A percentile compares a stretch with the other conserved stretches of the same genome.
These are phyloP conservation scores for Blastosporella zonata DNA, from an alignment of 1,284 basidiomycete genomes.

Conservation along the genomic window DNA sequence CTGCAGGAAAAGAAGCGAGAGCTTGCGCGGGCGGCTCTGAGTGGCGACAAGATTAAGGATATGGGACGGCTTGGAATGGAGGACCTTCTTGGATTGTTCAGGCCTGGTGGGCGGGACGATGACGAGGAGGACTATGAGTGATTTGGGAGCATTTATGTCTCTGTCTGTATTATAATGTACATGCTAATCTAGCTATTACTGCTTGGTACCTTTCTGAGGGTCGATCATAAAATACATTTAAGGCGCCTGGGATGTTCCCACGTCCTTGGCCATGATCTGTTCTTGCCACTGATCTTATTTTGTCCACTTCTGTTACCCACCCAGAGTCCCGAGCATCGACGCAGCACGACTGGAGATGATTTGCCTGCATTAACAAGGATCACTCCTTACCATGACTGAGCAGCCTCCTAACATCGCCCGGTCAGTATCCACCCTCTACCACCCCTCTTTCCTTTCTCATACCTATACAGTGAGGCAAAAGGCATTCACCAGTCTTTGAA, in stretches of 20 bases:
- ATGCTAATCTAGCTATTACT: too few relatives aligned
- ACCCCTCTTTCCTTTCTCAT: constrained; percentile 17
- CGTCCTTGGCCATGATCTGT: constrained; percentile 17
- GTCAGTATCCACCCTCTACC: constrained; percentile 27
- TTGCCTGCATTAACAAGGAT: constrained; percentile 18
- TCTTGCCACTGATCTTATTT: constrained; percentile 17
- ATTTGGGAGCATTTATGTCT: neutral
- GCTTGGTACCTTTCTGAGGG: too few relatives aligned
- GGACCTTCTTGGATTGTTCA: constrained; percentile 80
- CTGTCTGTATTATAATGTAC: neutral
- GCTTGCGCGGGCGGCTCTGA: constrained; percentile 81
- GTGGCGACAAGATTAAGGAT: constrained; percentile 85
- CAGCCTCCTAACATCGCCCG: constrained; percentile 38
- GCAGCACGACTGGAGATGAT: constrained; percentile 18
- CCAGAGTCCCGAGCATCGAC: constrained; percentile 8
- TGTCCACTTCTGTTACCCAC: neutral
- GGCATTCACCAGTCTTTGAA: constrained; percentile 65
- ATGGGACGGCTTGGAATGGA: constrained; percentile 82
- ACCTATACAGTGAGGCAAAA: constrained; percentile 60
- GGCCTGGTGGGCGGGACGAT: constrained; percentile 50
- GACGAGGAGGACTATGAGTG: constrained; percentile 50
- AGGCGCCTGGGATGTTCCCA: constrained; percentile 19
- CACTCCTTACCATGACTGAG: constrained; percentile 33
- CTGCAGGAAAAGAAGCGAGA: constrained; percentile 88
- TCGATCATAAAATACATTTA: neutral